Base-by-base conservation (phyloP, 257 asterid genomes). In the Catharanthus roseus region DNA sequence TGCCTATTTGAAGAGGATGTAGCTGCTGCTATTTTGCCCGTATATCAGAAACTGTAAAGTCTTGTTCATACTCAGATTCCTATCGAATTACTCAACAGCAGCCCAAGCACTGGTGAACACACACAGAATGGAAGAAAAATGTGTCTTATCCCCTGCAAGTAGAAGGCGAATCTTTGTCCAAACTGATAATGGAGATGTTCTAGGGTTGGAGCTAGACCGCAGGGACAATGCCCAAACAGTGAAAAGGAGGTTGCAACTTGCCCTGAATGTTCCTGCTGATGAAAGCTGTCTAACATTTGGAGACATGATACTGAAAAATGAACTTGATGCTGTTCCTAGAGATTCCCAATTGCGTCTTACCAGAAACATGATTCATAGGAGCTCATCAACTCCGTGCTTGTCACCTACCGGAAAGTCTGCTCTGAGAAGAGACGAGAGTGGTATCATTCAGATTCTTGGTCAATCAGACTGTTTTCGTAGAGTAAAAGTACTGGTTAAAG, bases 331-430 rank as follows among this genome's bases (percentile, higher is more conserved):
- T 39, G 58, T 73, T 63, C 69, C 65, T 33, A 65, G 45, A 4
- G 77, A 38, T 55, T 73, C 71, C 15, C 71, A 49, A 1, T 49
- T 73, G 33, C 66, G 57, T 26, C 75, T 71, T 42, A 71, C 69
- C 23, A 55, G 72, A 60, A 74, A 67, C 50, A 42, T 54, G 49
- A 28, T 74, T 38, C 77, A 74, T 26, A 73, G 77, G 60, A 73
- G 77, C 60, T 73, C 71, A 63, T 73, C 77, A 15, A 73, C 71
- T 38, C 77, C 77, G 21, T 73, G 71, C 49, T 33, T 72, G n/a
- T 72, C 71, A 47, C 71, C 70, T 12, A 49, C 39, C 15, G 71
- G 64, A 26, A 49, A 55, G 70, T 34, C 55, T 10, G 45, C 64
- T 44, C 66, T 24, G 19, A 65, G 64, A n/a, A 19, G 45, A 21